These are phyloP conservation scores for Pyrenula aspistea DNA, from an alignment of 495 filamentous ascomycete genomes.

Conservation along the genomic window DNA sequence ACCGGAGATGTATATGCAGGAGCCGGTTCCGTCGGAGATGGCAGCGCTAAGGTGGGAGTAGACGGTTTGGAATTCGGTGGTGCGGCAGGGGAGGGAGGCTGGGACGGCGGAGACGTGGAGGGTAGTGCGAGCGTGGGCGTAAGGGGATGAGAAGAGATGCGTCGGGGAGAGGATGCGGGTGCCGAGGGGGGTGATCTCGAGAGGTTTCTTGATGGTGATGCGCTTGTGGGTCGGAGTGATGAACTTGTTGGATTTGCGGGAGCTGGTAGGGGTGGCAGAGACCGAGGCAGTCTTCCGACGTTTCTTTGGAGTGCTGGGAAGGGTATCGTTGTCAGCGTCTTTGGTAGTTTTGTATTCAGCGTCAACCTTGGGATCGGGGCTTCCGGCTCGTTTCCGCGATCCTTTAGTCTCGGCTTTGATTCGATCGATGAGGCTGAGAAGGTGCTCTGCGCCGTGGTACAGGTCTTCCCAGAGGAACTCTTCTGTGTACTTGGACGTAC, in stretches of 20 bases:
- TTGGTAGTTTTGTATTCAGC: constrained; percentile 28
- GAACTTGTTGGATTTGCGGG: constrained; percentile 37
- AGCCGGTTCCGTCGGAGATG: constrained; percentile 83
- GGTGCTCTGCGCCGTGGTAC: constrained; percentile 52
- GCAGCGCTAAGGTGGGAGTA: constrained; percentile 90
- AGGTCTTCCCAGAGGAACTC: constrained; percentile 89
- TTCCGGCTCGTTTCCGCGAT: constrained; percentile 46
- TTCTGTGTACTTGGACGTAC: constrained; percentile 81
- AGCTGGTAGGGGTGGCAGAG: constrained; percentile 48
- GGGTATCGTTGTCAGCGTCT: constrained; percentile 30
- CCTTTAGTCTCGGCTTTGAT: constrained; percentile 60
- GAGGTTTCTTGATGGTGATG: constrained; percentile 75
- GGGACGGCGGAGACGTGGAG: constrained; percentile 93
- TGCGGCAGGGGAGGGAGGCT: constrained; percentile 77
- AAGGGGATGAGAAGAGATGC: constrained; percentile 72
- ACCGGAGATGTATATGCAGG: constrained; percentile 99
- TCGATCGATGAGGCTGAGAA: constrained; percentile 48
- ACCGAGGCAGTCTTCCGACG: constrained; percentile 36
- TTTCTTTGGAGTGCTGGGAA: constrained; percentile 47
- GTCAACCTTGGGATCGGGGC: constrained; percentile 31
- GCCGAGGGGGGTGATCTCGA: constrained; percentile 90
- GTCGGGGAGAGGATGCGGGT: constrained; percentile 73
- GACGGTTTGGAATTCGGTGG: constrained; percentile 80
- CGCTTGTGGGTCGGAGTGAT: constrained; percentile 65
- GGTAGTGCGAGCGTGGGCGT: constrained; percentile 76